These are phyloP conservation scores for Schoenoplectus triqueter DNA, from an alignment of 202 grass and related monocot genomes.

Conservation along the genomic window DNA sequence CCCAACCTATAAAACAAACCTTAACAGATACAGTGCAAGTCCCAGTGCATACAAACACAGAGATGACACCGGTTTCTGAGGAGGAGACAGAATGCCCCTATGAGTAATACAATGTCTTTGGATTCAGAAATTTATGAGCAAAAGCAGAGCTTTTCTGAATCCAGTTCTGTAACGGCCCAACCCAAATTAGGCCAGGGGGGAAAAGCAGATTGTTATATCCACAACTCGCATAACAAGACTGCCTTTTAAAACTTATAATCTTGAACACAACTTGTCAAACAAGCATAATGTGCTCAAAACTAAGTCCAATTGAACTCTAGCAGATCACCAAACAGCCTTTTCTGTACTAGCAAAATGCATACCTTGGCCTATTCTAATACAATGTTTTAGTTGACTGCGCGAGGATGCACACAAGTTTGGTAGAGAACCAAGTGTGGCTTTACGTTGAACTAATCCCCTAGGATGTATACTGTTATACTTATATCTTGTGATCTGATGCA, in stretches of 20 bases:
- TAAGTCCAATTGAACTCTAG: not conserved
- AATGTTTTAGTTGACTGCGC: not conserved
- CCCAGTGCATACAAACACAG: constrained; percentile 17
- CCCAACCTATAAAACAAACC: constrained; percentile 22
- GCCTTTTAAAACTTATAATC: not conserved
- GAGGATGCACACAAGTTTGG: not conserved
- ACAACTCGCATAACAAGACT: not conserved
- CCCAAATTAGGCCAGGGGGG: not conserved
- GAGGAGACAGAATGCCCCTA: not conserved
- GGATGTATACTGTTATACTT: not conserved
- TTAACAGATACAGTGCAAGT: not conserved
- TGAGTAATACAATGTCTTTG: not conserved
- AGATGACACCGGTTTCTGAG: not conserved
- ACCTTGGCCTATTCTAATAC: constrained; percentile 1
- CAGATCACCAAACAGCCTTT: not conserved
- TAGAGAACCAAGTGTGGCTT: not conserved
- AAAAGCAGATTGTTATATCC: constrained; percentile 4
- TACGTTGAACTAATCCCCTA: not conserved
- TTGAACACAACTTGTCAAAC: constrained; percentile 25
- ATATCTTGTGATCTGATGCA: not conserved
- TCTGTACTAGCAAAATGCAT: not conserved
- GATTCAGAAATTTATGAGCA: constrained; percentile 5
- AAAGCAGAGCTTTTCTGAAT: not conserved
- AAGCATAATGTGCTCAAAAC: constrained; percentile 20
- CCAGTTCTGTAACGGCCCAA: not conserved